Base-by-base conservation (phyloP, 2,329 filamentous ascomycete genomes). In the Lasiodiplodia sp. region DNA sequence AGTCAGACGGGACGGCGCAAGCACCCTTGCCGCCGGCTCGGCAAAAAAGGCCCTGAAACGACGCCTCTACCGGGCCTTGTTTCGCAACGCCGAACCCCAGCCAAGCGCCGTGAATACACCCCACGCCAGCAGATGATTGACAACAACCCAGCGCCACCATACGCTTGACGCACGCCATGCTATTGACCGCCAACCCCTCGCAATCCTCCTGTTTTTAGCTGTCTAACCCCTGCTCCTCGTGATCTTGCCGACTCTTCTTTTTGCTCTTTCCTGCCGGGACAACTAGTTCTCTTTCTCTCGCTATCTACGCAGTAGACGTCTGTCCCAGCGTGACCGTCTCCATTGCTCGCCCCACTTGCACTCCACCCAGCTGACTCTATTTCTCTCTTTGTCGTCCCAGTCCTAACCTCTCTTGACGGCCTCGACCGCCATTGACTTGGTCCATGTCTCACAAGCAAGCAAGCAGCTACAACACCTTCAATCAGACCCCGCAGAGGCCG, bases 21-120 rank as follows among this genome's bases (percentile, higher is more conserved):
- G 31, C 16, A 52, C 47, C 60, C 60, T 47, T 52, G 60, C 47
- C n/a, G 60, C 23, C 23, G n/a, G 25, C 37, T 38, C 44, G 58
- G 18, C 58, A 44, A 18, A 21, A 63, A 49, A 28, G 3, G n/a
- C 37, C 57, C 38, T 60, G 58, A 63, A 63, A 63, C 58, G 28
- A 40, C 58, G 58, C 58, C 58, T 63, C 47, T 64, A 16, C 60
- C 47, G 60, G 60, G 31, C 44, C 60, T 51, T 38, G 60, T 64
- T 64, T 64, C 60, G 60, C 28, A 25, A 31, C 58, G 25, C 40
- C 25, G 40, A 63, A 63, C 57, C 38, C 57, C 57, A 44, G 23
- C 56, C 56, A 58, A 58, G 56, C 56, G 56, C n/a, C 34, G 57
- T 44, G 14, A 31, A 25, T 28, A 51, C n/a, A 40, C 60, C 60